A percentile compares a stretch with the other conserved stretches of the same genome.
These are phyloP conservation scores for Plasmopara halstedii DNA, from an alignment of 352 stramenopile species.

Conservation along the genomic window DNA sequence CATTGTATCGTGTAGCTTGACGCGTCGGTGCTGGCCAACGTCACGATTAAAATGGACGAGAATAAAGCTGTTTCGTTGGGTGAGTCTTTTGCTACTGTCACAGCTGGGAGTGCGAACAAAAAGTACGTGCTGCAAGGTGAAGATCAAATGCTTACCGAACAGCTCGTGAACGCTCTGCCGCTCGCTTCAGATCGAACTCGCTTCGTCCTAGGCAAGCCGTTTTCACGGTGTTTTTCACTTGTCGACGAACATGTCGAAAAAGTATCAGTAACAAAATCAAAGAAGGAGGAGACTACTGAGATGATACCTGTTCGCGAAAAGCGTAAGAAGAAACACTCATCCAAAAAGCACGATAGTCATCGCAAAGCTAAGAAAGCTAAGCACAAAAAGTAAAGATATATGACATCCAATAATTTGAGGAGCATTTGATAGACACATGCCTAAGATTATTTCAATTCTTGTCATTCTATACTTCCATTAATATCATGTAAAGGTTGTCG, in stretches of 20 bases:
- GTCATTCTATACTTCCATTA: neutral
- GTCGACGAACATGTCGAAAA: slow-evolving; percentile 35
- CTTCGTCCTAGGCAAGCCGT: slow-evolving; percentile 65
- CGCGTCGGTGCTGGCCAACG: slow-evolving; percentile 55
- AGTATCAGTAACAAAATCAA: slow-evolving; percentile 8
- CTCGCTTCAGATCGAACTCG: slow-evolving; percentile 42
- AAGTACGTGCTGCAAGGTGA: slow-evolving; percentile 53
- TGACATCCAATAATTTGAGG: slow-evolving; percentile 15
- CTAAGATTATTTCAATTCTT: neutral
- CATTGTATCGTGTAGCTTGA: slow-evolving; percentile 38
- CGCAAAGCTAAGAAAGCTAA: slow-evolving; percentile 58
- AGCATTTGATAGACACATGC: slow-evolving; percentile 23
- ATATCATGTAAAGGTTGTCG: neutral
- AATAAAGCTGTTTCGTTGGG: slow-evolving; percentile 22
- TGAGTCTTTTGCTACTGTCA: slow-evolving; percentile 35
- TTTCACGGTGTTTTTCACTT: slow-evolving; percentile 65
- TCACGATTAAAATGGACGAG: slow-evolving; percentile 53
- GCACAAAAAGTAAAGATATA: slow-evolving; percentile 26
- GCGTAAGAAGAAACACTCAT: slow-evolving; percentile 28
- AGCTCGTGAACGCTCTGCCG: slow-evolving; percentile 73
- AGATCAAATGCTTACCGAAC: slow-evolving; percentile 51
- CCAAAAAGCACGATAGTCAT: slow-evolving; percentile 25
- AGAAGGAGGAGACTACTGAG: slow-evolving; percentile 2
- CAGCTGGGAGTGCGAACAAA: slow-evolving; percentile 28
- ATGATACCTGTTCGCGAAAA: slow-evolving; percentile 14